A percentile compares a stretch with the other conserved stretches of the same genome.
Evolutionary conservation across 352 stramenopile genomes (phyloP).

Genomic region (Pythium periplocum): DNA sequence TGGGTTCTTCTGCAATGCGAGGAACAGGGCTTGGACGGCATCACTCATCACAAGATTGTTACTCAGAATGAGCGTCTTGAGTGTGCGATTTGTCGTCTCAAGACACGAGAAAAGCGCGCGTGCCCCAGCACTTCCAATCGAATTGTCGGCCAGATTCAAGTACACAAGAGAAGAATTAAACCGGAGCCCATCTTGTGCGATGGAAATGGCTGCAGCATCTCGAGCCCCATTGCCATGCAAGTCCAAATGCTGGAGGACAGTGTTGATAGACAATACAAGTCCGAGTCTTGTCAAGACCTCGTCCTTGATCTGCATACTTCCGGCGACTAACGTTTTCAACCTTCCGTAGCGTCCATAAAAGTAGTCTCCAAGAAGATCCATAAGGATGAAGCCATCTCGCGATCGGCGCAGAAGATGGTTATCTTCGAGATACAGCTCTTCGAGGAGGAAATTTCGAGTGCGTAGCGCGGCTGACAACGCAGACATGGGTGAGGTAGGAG

Average conservation of each 20-base stretch:
- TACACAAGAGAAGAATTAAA: constrained; percentile 36
- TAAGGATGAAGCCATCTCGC: constrained; percentile 28
- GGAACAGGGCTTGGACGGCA: constrained; percentile 22
- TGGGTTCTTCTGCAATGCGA: constrained; percentile 34
- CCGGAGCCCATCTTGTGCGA: constrained; percentile 36
- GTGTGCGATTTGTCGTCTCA: constrained; percentile 23
- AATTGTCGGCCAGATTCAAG: constrained; percentile 62
- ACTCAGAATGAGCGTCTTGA: constrained; percentile 42
- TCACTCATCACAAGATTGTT: constrained; percentile 70
- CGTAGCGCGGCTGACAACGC: constrained; percentile 30
- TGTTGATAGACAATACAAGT: constrained; percentile 51
- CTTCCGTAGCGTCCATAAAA: constrained; percentile 72
- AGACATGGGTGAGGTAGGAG: constrained; percentile 20
- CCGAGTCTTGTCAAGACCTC: constrained; percentile 28
- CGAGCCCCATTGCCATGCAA: constrained; percentile 51
- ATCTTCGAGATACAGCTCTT: constrained; percentile 54
- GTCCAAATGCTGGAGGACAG: constrained; percentile 41
- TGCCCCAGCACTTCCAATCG: constrained; percentile 38
- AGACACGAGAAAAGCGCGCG: constrained; percentile 43
- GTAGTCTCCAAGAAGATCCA: constrained; percentile 51
- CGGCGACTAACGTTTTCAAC: constrained; percentile 36
- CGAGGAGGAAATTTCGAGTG: constrained; percentile 54
- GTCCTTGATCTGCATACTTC: constrained; percentile 41
- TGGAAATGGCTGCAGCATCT: constrained; percentile 28
- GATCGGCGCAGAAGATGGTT: constrained; percentile 29